phyloP scores from a whole-genome alignment of 192 early-diverging fungal genomes.

The Podila clonocystis region DNA sequence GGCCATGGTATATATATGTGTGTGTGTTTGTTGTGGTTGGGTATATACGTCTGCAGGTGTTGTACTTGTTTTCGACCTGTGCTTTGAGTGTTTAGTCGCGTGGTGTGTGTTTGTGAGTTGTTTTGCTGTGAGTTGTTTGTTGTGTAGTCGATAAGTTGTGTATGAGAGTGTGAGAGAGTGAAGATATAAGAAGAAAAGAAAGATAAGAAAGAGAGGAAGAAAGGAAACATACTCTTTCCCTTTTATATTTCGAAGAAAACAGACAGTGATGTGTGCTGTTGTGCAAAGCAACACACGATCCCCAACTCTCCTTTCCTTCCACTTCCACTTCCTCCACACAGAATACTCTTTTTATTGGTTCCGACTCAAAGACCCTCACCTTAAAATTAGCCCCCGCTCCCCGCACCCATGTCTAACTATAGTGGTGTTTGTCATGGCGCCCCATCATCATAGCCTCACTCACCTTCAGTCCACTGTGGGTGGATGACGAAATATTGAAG shows the following conservation, averaged over 20 bases:
- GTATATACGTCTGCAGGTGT: background rate
- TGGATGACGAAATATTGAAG: no score
- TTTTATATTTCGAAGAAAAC: background rate
- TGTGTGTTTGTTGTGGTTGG: background rate
- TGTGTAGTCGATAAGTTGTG: background rate
- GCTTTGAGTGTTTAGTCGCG: background rate
- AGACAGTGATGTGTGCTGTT: background rate
- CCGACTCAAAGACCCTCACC: no score
- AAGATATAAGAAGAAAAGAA: constrained; percentile 6
- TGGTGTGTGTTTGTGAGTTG: background rate
- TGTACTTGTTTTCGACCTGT: background rate
- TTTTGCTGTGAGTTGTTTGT: background rate
- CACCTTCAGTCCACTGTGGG: no score
- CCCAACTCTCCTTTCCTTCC: no score
- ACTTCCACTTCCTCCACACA: no score
- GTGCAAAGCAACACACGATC: background rate
- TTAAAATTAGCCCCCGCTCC: no score
- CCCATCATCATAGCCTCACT: no score
- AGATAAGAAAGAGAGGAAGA: background rate
- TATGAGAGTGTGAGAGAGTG: background rate
- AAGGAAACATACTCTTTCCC: background rate
- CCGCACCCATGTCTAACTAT: no score
- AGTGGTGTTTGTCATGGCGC: no score
- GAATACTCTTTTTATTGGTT: no score
- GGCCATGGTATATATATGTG: constrained; percentile 7